Evolutionary conservation across 192 early-diverging fungal genomes (phyloP), one percentile per base, ranked within the genome.

Genomic region (Mortierella alpina): DNA sequence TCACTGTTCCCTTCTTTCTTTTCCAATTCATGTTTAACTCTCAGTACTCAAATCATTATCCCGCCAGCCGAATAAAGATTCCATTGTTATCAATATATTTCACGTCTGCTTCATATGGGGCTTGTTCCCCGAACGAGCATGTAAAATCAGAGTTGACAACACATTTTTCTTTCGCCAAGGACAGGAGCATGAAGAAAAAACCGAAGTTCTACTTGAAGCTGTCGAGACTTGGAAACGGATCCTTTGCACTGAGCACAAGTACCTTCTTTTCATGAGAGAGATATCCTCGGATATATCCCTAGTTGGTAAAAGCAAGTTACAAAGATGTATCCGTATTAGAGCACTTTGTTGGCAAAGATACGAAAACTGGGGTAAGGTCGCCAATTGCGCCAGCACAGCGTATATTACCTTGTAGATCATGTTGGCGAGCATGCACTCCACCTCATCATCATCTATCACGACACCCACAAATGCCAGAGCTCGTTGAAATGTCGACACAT

Each of bases 221-320:
- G 63, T 0, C 53, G 17, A 75, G 41, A 7, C 49, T 31, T 8
- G 96, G 96, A 66, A 98, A 98, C 6, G 96, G 91, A 55, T 92
- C 86, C 42, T 89, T 84, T 40, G 88, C 87, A 75, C 91, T 93
- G 14, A 96, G 79, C 12, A 98, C 96, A 7, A 93, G 83, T 23
- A 90, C 85, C 14, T 87, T 83, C 53, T 92, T 89, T 59, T 95
- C 93, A 66, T 95, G 92, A 2, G 95, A 92, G 47, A 98, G 40
- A 82, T 98, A 97, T 5, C 96, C 96, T 54, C 93, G 93, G 12
- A 98, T 88, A 71, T 90, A 95, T 4, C 94, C 95, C 88, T 90
- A 83, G 46, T 50, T 4, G 12, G 64, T 18, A 22, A 2, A 62
- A 61, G 41, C 15, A 52, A 49, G 48, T 22, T 50, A 68, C 13